Evolutionary conservation across 805 yeast genomes (phyloP), one percentile per base, ranked within the genome.

Genomic region (Barnettozyma siamensis): DNA sequence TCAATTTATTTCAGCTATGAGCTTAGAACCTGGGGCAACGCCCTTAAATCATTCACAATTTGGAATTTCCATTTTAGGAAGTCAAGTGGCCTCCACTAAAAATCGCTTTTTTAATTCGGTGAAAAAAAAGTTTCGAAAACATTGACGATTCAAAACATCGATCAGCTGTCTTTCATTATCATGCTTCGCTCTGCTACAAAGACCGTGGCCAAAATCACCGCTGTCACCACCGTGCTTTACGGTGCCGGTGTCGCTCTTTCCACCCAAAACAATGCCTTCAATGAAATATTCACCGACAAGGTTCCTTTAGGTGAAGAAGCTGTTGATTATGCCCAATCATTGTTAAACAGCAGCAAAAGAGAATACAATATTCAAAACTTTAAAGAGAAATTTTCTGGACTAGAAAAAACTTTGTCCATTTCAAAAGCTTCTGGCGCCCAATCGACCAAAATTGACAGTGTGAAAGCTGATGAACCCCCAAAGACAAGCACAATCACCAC

Each of bases 301-400:
- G 74, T 82, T 34, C 93, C 93, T 16, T 68, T 72, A 38, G 85
- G 79, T 30, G 83, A 78, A 51, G 60, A 62, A 18, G 62, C 74
- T 24, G 70, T 81, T 24, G 75, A 76, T 40, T 51, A 58, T 8
- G 64, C 73, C 39, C 85, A 80, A 48, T 64, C 61, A 9, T 52
- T 58, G 24, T 44, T 52, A 17, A 39, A 37, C 37, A 49, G 53
- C 35, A 49, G 40, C 8, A 47, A 40, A 32, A 52, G 44, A 31
- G 59, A 55, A n/a, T 48, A 54, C 39, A 59, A 66, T 31, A 47
- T 67, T 37, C 50, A 56, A 35, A 63, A 61, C 24, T 61, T 66
- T 38, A 65, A 62, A 53, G 62, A 62, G 40, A 66, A 66, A 45
- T 54, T 67, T 28, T 63, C 54, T 12, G 54, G 64, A 18, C 44